phyloP scores from a whole-genome alignment of 345 rosid genomes.

The Eucalyptus sp. region DNA sequence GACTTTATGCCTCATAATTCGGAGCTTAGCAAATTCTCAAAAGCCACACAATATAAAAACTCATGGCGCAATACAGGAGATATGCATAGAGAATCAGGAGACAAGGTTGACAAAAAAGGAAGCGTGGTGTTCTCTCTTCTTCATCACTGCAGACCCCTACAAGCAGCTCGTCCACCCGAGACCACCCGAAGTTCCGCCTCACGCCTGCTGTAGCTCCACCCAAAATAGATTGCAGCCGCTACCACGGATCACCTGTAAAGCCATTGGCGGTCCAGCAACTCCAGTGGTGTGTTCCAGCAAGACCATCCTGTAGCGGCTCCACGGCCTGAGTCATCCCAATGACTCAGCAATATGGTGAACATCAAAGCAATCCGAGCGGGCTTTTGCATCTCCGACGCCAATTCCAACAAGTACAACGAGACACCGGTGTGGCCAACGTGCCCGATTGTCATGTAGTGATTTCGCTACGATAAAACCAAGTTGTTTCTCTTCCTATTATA shows the following conservation, averaged over 20 bases:
- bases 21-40: too few species aligned
- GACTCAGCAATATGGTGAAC: not conserved
- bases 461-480: not conserved
- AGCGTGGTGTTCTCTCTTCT: not conserved
- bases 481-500: not conserved
- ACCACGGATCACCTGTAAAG: not conserved
- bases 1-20: too few species aligned
- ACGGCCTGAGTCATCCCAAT: not conserved
- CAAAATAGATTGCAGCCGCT: not conserved
- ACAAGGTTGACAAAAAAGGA: not conserved
- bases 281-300: too few species aligned
- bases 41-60: too few species aligned
- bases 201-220: not conserved
- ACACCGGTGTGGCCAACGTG: not conserved
- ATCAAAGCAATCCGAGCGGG: not conserved
- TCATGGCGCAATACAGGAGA: not conserved
- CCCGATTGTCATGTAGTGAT: not conserved
- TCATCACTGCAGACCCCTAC: not conserved
- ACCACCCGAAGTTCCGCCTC: not conserved
- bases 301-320: too few species aligned
- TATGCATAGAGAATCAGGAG: not conserved
- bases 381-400: not conserved
- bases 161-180: not conserved
- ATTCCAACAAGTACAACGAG: not conserved
- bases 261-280: not conserved